Evolutionary conservation across 2,329 filamentous ascomycete species (phyloP).

Genomic region (Talaromyces sp.): DNA sequence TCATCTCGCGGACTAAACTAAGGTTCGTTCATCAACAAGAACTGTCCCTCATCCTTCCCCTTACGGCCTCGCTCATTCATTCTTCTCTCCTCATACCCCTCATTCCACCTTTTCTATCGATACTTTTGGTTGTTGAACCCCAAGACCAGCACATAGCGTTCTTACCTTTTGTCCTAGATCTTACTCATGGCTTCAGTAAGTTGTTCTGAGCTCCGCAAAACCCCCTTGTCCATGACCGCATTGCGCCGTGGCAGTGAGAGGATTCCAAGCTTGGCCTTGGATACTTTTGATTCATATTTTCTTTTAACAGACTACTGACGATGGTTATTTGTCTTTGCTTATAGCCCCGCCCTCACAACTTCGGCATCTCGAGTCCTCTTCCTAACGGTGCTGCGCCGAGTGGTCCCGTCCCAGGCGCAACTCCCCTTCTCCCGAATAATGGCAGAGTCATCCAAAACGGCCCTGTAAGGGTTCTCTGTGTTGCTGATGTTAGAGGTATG

Average conservation of each 20-base stretch:
- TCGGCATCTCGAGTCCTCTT: conserved; percentile 41
- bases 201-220: conserved; percentile 16
- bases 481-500: conserved; percentile 49
- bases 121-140: conserved; percentile 12
- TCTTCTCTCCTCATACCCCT: conserved; percentile 13
- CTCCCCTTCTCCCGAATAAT: conserved; percentile 47
- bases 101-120: not conserved
- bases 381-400: conserved; percentile 42
- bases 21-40: conserved; percentile 3
- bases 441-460: conserved; percentile 47
- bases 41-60: conserved; percentile 13
- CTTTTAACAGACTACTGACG: conserved; percentile 20
- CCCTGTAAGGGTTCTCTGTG: conserved; percentile 44
- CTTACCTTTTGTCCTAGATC: conserved; percentile 15
- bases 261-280: not conserved
- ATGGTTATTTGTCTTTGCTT: conserved; percentile 8
- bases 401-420: conserved; percentile 42
- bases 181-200: conserved; percentile 46
- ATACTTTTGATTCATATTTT: not conserved
- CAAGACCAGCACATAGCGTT: conserved; percentile 15
- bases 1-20: not conserved
- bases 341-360: conserved; percentile 42
- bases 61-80: conserved; percentile 20
- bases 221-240: conserved; percentile 15
- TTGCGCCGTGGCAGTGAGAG: not conserved